These are phyloP conservation scores for Collybia sp. DNA, from an alignment of 768 basidiomycete genomes.

Conservation along the genomic window DNA sequence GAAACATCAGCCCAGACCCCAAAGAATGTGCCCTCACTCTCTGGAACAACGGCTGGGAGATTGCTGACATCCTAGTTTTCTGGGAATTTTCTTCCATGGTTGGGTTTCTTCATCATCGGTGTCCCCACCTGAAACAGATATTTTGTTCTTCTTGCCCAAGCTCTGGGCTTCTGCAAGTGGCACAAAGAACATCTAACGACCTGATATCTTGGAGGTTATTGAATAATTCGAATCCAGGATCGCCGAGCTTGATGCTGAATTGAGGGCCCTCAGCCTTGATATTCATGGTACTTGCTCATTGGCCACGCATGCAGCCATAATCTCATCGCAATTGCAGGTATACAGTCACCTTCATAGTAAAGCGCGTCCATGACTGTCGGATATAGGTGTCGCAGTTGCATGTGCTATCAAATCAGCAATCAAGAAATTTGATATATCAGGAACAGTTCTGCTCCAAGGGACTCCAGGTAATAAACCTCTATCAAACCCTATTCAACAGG, in stretches of 20 bases:
- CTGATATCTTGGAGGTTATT: slow-evolving; percentile 51
- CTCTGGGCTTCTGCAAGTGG: slow-evolving; percentile 23
- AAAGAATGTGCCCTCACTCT: no score
- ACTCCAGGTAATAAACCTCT: slow-evolving; percentile 55
- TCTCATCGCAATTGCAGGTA: no score
- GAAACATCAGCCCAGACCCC: no score
- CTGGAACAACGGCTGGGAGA: no score
- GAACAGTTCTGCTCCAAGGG: slow-evolving; percentile 69
- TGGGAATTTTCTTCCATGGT: no score
- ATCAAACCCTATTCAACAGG: not conserved
- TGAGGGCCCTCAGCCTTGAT: slow-evolving; percentile 61
- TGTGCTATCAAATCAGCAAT: no score
- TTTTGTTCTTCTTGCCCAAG: no score
- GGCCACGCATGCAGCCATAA: slow-evolving; percentile 84
- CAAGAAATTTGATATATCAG: no score
- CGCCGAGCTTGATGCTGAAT: slow-evolving; percentile 41
- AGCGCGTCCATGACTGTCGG: slow-evolving; percentile 41
- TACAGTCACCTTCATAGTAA: slow-evolving; percentile 26
- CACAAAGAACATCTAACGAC: slow-evolving; percentile 37
- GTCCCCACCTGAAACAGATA: no score
- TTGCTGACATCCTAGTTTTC: no score
- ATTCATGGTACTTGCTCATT: slow-evolving; percentile 57
- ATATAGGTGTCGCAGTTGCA: slow-evolving; percentile 67
- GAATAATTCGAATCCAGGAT: no score
- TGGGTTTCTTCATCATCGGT: no score